Conservation (phyloP, 2,329 filamentous ascomycete genomes). For the Dendrostoma leiphaemia region DNA sequence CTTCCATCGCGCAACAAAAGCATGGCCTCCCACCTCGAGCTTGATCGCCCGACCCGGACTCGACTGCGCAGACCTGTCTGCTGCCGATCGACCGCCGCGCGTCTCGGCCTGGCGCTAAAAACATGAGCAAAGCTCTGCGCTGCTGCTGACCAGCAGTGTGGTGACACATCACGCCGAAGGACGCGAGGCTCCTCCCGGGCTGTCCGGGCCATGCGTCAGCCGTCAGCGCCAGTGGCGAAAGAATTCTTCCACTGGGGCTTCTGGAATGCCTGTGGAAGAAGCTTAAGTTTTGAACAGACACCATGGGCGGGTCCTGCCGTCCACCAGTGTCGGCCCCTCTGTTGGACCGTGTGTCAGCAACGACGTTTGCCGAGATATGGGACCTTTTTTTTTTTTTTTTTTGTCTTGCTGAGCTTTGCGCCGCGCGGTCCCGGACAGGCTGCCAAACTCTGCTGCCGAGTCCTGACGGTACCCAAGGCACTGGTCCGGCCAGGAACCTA, state of each 20-base stretch:
- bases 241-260: constrained; percentile 12
- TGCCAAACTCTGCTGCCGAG: no score
- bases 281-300: no score
- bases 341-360: no score
- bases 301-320: background rate
- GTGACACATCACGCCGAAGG: background rate
- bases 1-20: background rate
- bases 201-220: no score
- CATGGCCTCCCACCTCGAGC: background rate
- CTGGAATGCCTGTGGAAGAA: constrained; percentile 17
- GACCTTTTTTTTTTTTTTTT: no score
- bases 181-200: background rate
- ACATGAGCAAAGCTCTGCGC: no score
- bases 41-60: background rate
- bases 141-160: no score
- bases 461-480: background rate
- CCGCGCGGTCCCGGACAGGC: no score
- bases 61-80: background rate
- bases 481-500: background rate
- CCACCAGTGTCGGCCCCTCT: no score
- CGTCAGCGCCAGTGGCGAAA: constrained; percentile 18
- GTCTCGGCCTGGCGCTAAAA: background rate
- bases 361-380: no score
- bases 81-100: background rate
- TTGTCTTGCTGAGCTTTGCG: no score